Conservation (phyloP, 352 stramenopile genomes). For the Peronospora farinosa region DNA sequence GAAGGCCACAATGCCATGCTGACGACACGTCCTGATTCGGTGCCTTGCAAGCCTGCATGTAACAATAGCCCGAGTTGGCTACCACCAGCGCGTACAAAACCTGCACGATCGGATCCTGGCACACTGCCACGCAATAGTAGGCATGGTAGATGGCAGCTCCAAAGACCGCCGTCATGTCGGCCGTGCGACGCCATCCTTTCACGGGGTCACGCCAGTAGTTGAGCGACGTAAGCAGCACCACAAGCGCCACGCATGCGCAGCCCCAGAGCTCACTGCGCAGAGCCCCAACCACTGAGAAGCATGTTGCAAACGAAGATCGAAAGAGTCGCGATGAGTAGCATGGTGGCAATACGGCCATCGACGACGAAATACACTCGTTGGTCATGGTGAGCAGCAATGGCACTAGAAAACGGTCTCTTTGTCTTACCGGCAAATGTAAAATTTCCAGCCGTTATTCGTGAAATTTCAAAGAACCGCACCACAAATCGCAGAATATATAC, state of each 20-base stretch:
- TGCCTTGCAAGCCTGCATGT: constrained; percentile 52
- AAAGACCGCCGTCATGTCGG: constrained; percentile 65
- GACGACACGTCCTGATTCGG: constrained; percentile 62
- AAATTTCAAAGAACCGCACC: no score
- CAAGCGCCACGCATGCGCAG: constrained; percentile 50
- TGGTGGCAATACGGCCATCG: constrained; percentile 49
- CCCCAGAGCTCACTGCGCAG: constrained; percentile 52
- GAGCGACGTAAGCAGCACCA: constrained; percentile 77
- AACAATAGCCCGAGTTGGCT: constrained; percentile 68
- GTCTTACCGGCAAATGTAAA: no score
- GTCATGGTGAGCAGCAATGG: constrained; percentile 1
- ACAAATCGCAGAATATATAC: no score
- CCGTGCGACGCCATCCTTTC: constrained; percentile 60
- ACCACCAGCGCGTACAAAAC: constrained; percentile 55
- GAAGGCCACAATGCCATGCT: constrained; percentile 72
- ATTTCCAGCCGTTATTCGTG: no score
- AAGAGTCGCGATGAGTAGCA: constrained; percentile 64
- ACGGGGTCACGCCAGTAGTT: constrained; percentile 81
- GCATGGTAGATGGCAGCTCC: constrained; percentile 53
- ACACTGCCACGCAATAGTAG: constrained; percentile 56
- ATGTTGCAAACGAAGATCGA: constrained; percentile 67
- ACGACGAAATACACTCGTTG: constrained; percentile 1
- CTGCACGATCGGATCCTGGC: constrained; percentile 50
- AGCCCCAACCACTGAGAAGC: constrained; percentile 51
- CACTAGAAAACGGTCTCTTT: no score